phyloP scores from a whole-genome alignment of 768 basidiomycete species.

The Lentinula sp. region DNA sequence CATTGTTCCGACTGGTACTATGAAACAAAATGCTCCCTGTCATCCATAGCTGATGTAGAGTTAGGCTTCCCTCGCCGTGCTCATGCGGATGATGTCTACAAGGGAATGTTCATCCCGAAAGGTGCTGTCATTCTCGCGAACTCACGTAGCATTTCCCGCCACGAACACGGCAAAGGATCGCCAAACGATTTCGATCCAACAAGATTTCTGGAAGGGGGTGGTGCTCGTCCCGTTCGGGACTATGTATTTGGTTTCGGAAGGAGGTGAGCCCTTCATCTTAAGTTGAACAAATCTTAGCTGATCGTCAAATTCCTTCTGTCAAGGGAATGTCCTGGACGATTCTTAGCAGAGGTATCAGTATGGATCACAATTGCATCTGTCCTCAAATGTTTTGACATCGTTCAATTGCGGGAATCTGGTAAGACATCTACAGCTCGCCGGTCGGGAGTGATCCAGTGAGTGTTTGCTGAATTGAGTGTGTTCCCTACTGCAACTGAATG shows the following conservation, averaged over 20 bases:
- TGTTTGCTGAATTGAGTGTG: not conserved
- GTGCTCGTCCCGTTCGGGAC: not conserved
- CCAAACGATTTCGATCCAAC: not conserved
- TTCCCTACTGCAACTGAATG: not conserved
- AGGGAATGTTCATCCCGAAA: conserved; percentile 2
- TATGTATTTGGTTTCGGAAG: not conserved
- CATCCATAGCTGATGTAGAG: not conserved
- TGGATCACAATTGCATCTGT: not conserved
- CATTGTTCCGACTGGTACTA: not conserved
- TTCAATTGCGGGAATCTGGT: not conserved
- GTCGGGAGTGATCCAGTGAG: not conserved
- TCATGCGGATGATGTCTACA: not conserved
- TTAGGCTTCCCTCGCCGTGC: not conserved
- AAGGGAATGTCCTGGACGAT: not conserved
- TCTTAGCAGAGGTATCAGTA: not conserved
- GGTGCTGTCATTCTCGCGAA: not conserved
- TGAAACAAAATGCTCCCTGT: not conserved
- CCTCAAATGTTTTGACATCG: not conserved
- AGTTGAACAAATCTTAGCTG: not conserved
- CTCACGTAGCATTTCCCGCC: not conserved
- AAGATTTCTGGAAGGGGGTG: not conserved
- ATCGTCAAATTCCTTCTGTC: not conserved
- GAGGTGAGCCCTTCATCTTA: not conserved
- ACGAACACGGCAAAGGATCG: not conserved
- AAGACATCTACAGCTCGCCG: not conserved